phyloP scores from a whole-genome alignment of 169 alveolate species.

The Plasmodium vivax region DNA sequence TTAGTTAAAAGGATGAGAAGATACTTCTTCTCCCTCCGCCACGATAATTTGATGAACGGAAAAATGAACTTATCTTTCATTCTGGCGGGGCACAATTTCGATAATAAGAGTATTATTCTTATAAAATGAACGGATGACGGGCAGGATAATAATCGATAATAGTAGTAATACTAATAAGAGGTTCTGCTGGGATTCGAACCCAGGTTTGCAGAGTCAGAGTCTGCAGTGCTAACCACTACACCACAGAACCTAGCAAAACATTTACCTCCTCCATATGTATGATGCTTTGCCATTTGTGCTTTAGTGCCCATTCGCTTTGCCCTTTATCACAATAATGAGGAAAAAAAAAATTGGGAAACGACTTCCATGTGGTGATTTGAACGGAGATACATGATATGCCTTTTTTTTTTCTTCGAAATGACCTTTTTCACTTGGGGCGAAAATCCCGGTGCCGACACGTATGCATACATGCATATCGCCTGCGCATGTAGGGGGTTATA shows the following conservation, averaged over 20 bases:
- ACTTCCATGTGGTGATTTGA: not conserved
- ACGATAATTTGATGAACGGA: not conserved
- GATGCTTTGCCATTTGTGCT: not conserved
- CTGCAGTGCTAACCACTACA: constrained; percentile 88
- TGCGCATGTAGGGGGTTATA: not conserved
- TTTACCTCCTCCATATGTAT: not conserved
- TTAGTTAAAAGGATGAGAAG: not conserved
- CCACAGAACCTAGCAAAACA: constrained; percentile 79
- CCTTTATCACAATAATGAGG: not conserved
- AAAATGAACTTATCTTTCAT: no score
- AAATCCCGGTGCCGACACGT: not conserved
- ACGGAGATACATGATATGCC: not conserved
- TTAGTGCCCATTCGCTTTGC: not conserved
- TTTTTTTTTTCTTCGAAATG: not conserved
- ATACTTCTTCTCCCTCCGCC: not conserved
- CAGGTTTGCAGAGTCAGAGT: constrained; percentile 88
- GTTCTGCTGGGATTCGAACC: constrained; percentile 87
- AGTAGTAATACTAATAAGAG: constrained; percentile 9
- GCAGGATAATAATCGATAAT: not conserved
- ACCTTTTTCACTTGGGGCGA: not conserved
- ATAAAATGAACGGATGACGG: no score
- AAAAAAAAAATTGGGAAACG: not conserved
- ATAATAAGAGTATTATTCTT: no score
- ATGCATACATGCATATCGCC: not conserved
- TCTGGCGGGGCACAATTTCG: not conserved